Evolutionary conservation across 345 rosid species (phyloP), one percentile per base, ranked within the genome.

Genomic region (Populus alba): DNA sequence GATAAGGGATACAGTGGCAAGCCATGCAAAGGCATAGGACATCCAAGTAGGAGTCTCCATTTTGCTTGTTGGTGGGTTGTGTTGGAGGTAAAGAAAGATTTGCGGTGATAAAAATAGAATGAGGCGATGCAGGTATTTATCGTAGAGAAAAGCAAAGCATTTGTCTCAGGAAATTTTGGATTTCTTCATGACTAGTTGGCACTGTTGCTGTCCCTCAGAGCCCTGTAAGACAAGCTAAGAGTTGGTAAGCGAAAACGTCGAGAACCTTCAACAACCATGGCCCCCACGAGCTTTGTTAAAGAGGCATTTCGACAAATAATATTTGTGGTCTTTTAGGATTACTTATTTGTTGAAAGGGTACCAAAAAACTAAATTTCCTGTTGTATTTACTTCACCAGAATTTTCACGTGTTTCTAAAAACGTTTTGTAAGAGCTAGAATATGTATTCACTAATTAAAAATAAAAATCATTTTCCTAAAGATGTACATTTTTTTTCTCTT

Each of bases 1-100:
- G 78, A 87, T 10, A 41, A 86, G 73, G 53, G 83, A 74, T 0
- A 83, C 35, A 53, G 88, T 84, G 38, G 86, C 87, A 0, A 88
- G 57, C 86, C 90, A 85, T 11, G 63, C 75, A 4, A 72, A 37
- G 7, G 75, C 65, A 6, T 41, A 69, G 65, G 49, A 29, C 38
- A 79, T 13, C 82, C 74, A 74, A 25, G 77, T 53, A 29, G 81
- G 77, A 66, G 39, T 33, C 41, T 69, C 82, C 82, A 79, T 79
- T 68, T 71, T 0, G 6, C 1, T 20, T 22, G 61, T 7, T 38
- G 31, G 70, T 43, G 68, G 43, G 12, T 17, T 27, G 68, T 39
- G 22, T 0, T 25, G 43, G 49, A 6, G 17, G 71, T 16, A 20
- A 47, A 20, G 33, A 12, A 49, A 22, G 37, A 6, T 9, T 3